A percentile compares a stretch with the other conserved stretches of the same genome.
phyloP scores from a whole-genome alignment of 2,329 filamentous ascomycete species.

The Geosmithia flava region DNA sequence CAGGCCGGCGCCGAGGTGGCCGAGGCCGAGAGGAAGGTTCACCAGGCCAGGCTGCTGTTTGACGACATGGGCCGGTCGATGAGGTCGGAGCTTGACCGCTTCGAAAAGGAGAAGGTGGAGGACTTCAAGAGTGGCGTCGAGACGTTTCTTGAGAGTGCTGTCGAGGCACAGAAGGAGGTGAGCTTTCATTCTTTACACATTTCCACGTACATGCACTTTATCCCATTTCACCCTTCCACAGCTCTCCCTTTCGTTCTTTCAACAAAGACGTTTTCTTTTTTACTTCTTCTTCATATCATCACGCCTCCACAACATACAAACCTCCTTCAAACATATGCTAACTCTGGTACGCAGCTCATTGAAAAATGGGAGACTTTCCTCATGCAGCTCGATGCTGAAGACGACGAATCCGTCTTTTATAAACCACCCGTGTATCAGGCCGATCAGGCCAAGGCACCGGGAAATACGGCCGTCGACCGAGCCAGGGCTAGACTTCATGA shows the following conservation, averaged over 20 bases:
- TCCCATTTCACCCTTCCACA: too few relatives aligned
- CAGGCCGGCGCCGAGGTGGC: slow-evolving; percentile 86
- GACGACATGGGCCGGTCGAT: slow-evolving; percentile 96
- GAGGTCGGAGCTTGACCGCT: slow-evolving; percentile 81
- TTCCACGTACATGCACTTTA: neutral
- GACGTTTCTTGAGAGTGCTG: slow-evolving; percentile 91
- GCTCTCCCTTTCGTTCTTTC: neutral
- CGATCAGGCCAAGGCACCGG: slow-evolving; percentile 32
- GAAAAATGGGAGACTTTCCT: slow-evolving; percentile 99
- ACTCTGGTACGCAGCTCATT: slow-evolving; percentile 31
- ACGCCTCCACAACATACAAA: neutral
- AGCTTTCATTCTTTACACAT: slow-evolving; percentile 15
- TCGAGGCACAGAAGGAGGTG: slow-evolving; percentile 98
- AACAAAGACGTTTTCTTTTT: neutral
- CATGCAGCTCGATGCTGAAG: slow-evolving; percentile 88
- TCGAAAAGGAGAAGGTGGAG: slow-evolving; percentile 95
- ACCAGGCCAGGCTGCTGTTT: slow-evolving; percentile 80
- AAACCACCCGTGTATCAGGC: slow-evolving; percentile 46
- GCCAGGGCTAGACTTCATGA: slow-evolving; percentile 46
- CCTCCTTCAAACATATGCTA: neutral
- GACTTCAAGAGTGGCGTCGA: slow-evolving; percentile 98
- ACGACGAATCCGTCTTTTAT: slow-evolving; percentile 63
- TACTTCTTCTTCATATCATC: neutral
- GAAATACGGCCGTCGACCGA: slow-evolving; percentile 47
- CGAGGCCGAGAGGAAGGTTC: slow-evolving; percentile 88